Evolutionary conservation across 2,329 filamentous ascomycete genomes (phyloP), one percentile per base, ranked within the genome.

Genomic region (Cercospora sojina): DNA sequence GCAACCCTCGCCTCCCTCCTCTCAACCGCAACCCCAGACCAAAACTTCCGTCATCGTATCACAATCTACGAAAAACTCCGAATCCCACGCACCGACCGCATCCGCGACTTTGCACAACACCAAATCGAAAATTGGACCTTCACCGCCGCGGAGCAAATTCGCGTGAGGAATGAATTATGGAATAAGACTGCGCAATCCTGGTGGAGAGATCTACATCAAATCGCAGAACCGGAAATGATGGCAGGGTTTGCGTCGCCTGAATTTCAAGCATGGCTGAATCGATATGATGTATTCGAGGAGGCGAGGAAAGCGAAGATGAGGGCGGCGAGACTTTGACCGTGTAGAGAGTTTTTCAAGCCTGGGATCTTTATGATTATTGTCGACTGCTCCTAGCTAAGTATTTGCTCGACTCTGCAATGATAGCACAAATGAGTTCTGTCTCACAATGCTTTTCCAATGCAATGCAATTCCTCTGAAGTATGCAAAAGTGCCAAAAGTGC

Each of bases 221-320:
- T 38, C 13, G 62, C 62, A 6, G 8, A 29, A 20, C 23, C 64
- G 5, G 59, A 68, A 13, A 32, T 35, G 43, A 57, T 56, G 31
- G 64, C 55, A 27, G 23, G 32, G 6, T 62, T 58, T 51, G 64
- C 47, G 1, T 49, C 29, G 10, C 55, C 64, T 9, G 66, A 51
- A 13, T 60, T 60, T 63, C 23, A 38, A 32, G n/a, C 38, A 16
- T 66, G 64, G 63, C 6, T 68, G 31, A 47, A 68, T n/a, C 25
- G 35, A 4, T 68, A 65, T 49, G 47, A 66, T 57, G 63, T 63
- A 2, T 62, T 67, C n/a, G 62, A 65, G 32, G 62, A 51, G 5
- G 62, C 53, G 47, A 58, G 62, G 32, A 60, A 20, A 32, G 58
- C 27, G 12, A 43, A 60, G 29, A 25, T 23, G 47, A 49, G 61